Conservation (phyloP, 257 asterid genomes). For the Lantana camara region DNA sequence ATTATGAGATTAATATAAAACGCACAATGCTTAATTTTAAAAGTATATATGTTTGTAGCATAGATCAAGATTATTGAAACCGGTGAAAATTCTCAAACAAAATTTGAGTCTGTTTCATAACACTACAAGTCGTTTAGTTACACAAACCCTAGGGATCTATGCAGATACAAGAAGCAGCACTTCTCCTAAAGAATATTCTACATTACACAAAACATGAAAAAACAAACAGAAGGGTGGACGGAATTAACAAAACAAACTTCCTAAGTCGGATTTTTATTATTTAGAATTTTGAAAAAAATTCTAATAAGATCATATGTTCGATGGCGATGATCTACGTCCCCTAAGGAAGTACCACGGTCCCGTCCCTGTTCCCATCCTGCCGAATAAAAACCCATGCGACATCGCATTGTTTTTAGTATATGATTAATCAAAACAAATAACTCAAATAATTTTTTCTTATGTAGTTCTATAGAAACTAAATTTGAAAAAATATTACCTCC, state of each 20-base stretch:
- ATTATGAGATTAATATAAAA: too few species aligned
- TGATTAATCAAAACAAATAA: too few species aligned
- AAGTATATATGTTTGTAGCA: too few species aligned
- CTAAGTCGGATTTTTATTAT: background rate
- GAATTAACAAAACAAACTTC: background rate
- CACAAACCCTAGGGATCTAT: too few species aligned
- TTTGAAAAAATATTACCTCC: slow-evolving; percentile 63
- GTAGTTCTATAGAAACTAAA: background rate
- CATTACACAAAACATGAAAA: background rate
- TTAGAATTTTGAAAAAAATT: slow-evolving; percentile 11
- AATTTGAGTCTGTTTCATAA: too few species aligned
- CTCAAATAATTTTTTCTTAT: background rate
- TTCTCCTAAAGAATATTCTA: too few species aligned
- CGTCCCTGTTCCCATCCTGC: slow-evolving; percentile 89
- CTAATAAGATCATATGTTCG: slow-evolving; percentile 21
- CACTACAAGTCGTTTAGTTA: too few species aligned
- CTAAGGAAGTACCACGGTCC: slow-evolving; percentile 90
- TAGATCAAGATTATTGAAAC: too few species aligned
- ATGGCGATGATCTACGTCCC: slow-evolving; percentile 21
- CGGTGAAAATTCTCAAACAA: too few species aligned
- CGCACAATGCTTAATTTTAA: too few species aligned
- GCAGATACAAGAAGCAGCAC: too few species aligned
- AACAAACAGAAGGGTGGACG: background rate
- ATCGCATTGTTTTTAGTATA: background rate
- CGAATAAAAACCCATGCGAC: background rate